Evolutionary conservation across 495 filamentous ascomycete species (phyloP).

Genomic region (Niebla homalea): DNA sequence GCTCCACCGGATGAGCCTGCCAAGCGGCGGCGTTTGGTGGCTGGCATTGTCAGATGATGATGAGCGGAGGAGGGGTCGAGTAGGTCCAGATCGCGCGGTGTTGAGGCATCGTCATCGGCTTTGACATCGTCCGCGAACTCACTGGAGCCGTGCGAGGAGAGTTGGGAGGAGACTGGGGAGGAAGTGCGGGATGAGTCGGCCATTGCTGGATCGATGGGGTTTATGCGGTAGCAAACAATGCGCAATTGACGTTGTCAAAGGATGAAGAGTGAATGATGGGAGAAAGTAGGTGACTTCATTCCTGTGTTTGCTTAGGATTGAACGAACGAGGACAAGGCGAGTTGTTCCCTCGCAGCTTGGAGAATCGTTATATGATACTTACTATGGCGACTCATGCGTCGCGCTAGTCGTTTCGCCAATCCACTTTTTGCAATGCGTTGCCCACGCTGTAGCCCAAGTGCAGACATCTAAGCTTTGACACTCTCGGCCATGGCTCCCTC

Average conservation of each 20-base stretch:
- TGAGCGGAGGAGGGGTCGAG: conserved; percentile 17
- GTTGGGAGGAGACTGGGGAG: conserved; percentile 26
- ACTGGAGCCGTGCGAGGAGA: conserved; percentile 38
- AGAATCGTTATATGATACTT: too few relatives aligned
- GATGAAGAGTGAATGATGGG: conserved; percentile 1
- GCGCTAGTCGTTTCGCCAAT: too few relatives aligned
- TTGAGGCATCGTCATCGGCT: conserved; percentile 16
- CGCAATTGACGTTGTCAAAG: neutral
- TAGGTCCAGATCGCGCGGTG: conserved; percentile 15
- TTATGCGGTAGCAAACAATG: neutral
- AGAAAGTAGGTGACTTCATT: neutral
- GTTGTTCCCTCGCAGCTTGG: too few relatives aligned
- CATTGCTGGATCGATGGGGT: conserved; percentile 19
- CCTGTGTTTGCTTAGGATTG: too few relatives aligned
- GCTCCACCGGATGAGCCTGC: conserved; percentile 11
- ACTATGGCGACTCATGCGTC: too few relatives aligned
- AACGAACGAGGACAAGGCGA: too few relatives aligned
- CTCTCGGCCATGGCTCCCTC: neutral
- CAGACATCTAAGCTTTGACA: too few relatives aligned
- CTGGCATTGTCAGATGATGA: conserved; percentile 27
- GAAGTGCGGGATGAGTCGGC: conserved; percentile 28
- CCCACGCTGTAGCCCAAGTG: too few relatives aligned
- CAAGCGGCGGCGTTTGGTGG: conserved; percentile 39
- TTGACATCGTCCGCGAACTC: conserved; percentile 38
- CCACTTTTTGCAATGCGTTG: too few relatives aligned